These are phyloP conservation scores for Penstemon davidsonii DNA, from an alignment of 257 asterid genomes.

Conservation along the genomic window DNA sequence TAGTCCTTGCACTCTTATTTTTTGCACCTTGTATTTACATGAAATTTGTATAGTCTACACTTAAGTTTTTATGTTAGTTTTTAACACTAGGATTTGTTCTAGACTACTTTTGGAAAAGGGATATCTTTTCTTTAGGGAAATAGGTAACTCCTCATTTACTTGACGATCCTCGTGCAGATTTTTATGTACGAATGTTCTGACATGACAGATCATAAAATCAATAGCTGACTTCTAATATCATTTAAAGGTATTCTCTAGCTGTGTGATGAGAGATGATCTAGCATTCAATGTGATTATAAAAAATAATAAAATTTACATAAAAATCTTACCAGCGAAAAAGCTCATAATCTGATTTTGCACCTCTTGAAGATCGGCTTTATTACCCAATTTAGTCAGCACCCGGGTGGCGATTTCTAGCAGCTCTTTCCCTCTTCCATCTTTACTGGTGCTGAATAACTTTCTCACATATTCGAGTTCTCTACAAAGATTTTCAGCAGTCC, in stretches of 20 bases:
- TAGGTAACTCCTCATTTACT: background rate
- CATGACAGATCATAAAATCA: conserved; percentile 6
- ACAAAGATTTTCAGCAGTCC: conserved; percentile 80
- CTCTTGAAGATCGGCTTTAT: conserved; percentile 61
- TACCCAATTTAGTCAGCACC: conserved; percentile 62
- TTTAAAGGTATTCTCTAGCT: background rate
- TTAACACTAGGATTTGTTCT: background rate
- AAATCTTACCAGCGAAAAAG: conserved; percentile 64
- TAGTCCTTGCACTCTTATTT: too few relatives aligned
- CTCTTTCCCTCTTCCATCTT: conserved; percentile 78
- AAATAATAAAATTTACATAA: conserved; percentile 1
- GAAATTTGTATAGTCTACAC: background rate
- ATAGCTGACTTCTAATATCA: background rate
- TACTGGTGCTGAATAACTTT: conserved; percentile 66
- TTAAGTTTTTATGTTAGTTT: background rate
- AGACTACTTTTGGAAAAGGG: too few relatives aligned
- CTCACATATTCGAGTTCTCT: conserved; percentile 83
- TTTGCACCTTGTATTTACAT: background rate
- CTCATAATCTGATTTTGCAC: conserved; percentile 59
- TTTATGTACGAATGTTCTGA: background rate
- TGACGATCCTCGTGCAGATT: background rate
- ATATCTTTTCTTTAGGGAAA: too few relatives aligned
- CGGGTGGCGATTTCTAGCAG: conserved; percentile 61
- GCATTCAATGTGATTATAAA: conserved; percentile 17
- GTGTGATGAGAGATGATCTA: conserved; percentile 5